phyloP scores from a whole-genome alignment of 352 stramenopile species.

The Elongisporangium senticosum region DNA sequence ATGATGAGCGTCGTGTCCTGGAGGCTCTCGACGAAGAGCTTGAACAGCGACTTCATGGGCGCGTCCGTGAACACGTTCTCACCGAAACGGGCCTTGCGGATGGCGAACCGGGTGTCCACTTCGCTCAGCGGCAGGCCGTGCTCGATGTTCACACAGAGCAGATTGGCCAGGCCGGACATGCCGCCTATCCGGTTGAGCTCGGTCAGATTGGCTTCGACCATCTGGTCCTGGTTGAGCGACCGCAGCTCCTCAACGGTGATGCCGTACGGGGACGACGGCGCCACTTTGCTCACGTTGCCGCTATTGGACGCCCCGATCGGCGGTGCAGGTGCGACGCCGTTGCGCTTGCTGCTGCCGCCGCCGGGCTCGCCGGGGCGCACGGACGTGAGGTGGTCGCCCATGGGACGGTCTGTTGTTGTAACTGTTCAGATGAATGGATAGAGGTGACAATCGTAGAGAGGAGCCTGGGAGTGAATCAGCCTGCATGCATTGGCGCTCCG shows the following conservation, averaged over 20 bases:
- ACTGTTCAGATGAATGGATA: not conserved
- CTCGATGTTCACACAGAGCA: constrained; percentile 69
- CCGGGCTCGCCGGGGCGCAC: constrained; percentile 27
- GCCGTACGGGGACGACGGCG: constrained; percentile 60
- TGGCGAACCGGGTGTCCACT: constrained; percentile 44
- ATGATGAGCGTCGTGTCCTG: constrained; percentile 90
- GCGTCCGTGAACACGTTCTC: constrained; percentile 65
- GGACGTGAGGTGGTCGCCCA: constrained; percentile 36
- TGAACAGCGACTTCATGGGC: constrained; percentile 73
- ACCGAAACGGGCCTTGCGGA: constrained; percentile 53
- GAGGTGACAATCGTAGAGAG: not conserved
- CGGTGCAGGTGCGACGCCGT: constrained; percentile 4
- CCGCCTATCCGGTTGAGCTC: constrained; percentile 61
- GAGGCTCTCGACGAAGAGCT: constrained; percentile 83
- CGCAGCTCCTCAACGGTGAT: constrained; percentile 68
- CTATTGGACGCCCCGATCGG: constrained; percentile 15
- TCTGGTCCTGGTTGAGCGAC: constrained; percentile 71
- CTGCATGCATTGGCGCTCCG: not conserved
- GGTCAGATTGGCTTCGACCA: constrained; percentile 67
- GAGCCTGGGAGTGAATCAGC: not conserved
- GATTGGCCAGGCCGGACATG: constrained; percentile 34
- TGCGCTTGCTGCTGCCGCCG: constrained; percentile 12
- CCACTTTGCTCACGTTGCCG: constrained; percentile 44
- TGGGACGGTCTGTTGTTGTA: constrained; percentile 1
- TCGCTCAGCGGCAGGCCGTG: constrained; percentile 58